Base-by-base conservation (phyloP, 139 green algal species). In the Desmodesmus armatus region DNA sequence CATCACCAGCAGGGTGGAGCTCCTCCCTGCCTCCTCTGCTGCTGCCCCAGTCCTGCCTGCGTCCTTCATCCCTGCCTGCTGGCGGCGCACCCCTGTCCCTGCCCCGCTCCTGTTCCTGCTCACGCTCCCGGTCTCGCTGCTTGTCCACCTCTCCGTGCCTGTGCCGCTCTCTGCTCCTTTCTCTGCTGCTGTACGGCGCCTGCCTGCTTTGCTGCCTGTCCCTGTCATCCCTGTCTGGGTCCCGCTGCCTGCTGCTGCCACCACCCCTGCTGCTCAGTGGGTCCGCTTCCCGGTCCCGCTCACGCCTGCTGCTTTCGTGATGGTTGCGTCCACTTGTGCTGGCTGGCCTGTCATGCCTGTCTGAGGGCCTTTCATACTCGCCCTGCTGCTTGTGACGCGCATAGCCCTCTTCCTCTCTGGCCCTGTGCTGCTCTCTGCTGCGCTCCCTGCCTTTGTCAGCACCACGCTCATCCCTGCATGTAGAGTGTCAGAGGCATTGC, bases 21-120 rank as follows among this genome's bases (percentile, higher is more conserved):
- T 84, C 43, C n/a, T 41, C 44, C 27, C 73, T 63, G 29, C 47
- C 73, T n/a, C 15, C 27, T 40, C 73, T 80, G 44, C 73, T 80
- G 73, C 73, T 80, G 73, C 73, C 73, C 5, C 47, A 43, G n/a
- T 11, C 27, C 33, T 72, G 29, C 63, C 63, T 41, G 19, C 63
- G 9, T 33, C 63, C 33, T 40, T 51, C 5, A 55, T 55, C 9
- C 47, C 47, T 15, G 11, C 67, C n/a, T n/a, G n/a, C n/a, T n/a
- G n/a, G n/a, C 35, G 35, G 21, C 15, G 49, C 5, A 47, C 31
- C 73, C 55, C 37, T 83, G 77, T 37, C 39, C 40, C 58, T 44
- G 62, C 39, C 55, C n/a, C 43, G 58, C 40, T 73, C 25, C 15
- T 27, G 55, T 25, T 60, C 53, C 5, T 51, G 37, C 11, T 15